Evolutionary conservation across 495 filamentous ascomycete species (phyloP), one percentile per base, ranked within the genome.

Genomic region (Sordaria brevicollis): DNA sequence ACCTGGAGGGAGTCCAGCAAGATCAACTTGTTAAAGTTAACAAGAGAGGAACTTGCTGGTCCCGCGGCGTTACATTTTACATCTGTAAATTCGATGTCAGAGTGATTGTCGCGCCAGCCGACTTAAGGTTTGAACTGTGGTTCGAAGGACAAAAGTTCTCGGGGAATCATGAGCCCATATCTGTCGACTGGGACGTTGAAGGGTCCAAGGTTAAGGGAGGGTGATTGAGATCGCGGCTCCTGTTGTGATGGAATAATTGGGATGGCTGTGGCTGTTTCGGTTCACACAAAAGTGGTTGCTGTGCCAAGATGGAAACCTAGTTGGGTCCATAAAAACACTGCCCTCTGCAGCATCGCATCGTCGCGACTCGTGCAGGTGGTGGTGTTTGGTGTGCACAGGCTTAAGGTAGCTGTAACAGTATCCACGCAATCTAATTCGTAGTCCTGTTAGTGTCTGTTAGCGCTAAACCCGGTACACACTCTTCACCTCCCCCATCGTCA

Each of bases 71-170:
- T 33, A 75, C 69, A 34, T 86, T 83, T 65, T 83, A 84, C 72
- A 74, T 83, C n/a, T 82, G 82, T 15, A 78, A 70, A 4, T 88
- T 87, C 65, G 81, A 85, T 35, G 78, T 89, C 6, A 77, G 77
- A n/a, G 82, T 85, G 3, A 80, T 86, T 2, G 80, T 87, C 37
- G 86, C 85, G 6, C 77, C 86, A 5, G 87, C 86, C 1, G 86
- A 88, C 69, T 74, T 88, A 19, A 77, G 82, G 6, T 89, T 89
- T 43, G 83, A 87, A 75, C 65, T 87, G 5, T 86, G 85, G 83
- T 84, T 83, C 43, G 82, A 79, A 29, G 82, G 85, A 4, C 78
- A 79, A 36, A 80, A 75, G 69, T 83, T 85, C 54, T 74, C 83
- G 66, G 73, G 81, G 67, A 72, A 81, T 21, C 85, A 86, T 75